Percentiles rank a stretch among this genome's conserved stretches.
Evolutionary conservation across 371 early-diverging fungal species (phyloP).

Genomic region (Chytridium lagenaria): DNA sequence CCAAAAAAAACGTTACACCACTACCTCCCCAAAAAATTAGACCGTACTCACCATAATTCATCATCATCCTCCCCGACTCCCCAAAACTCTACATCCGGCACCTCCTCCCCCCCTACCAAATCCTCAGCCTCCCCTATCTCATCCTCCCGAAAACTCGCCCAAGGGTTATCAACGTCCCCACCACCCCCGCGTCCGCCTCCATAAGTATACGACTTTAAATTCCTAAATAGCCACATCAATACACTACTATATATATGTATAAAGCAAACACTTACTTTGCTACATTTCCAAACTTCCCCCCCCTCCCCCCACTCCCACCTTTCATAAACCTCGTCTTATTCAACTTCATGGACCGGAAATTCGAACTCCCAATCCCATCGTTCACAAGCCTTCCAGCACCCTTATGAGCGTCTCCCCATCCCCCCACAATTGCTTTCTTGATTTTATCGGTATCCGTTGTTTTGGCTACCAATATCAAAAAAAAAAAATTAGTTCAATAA

Average conservation of each 20-base stretch:
- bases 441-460: background rate
- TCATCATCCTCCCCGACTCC: background rate
- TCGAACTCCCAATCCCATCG: constrained; percentile 31
- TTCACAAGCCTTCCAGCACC: background rate
- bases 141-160: background rate
- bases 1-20: too few relatives aligned
- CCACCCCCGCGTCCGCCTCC: background rate
- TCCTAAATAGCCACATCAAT: background rate
- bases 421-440: background rate
- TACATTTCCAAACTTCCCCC: constrained; percentile 2
- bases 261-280: constrained; percentile 2
- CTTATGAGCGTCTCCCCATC: constrained; percentile 4
- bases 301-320: constrained; percentile 10
- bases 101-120: background rate
- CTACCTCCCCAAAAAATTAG: background rate
- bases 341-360: constrained; percentile 31
- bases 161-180: constrained; percentile 19
- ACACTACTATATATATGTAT: background rate
- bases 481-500: background rate
- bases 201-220: constrained; percentile 3
- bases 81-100: constrained; percentile 3
- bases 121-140: background rate
- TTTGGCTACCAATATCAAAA: background rate
- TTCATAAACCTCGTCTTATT: constrained; percentile 25
- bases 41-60: background rate